These are phyloP conservation scores for Dactylis glomerata DNA, from an alignment of 176 grass and related monocot genomes.

Conservation along the genomic window DNA sequence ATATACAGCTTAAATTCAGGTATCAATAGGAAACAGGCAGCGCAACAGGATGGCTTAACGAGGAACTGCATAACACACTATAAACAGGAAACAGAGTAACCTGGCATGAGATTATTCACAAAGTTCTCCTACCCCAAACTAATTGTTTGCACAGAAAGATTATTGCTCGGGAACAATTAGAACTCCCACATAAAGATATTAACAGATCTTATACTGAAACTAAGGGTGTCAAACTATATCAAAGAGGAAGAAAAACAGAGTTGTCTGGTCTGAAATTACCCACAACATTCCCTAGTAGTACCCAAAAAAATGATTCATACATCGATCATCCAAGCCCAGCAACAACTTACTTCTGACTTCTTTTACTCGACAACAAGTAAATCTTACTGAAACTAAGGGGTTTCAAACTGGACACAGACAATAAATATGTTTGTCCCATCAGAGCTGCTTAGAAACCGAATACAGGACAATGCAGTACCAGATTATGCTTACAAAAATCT, in stretches of 20 bases:
- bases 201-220: not conserved
- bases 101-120: too few species aligned
- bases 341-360: too few species aligned
- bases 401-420: not conserved
- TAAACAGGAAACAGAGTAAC: not conserved
- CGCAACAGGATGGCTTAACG: not conserved
- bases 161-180: not conserved
- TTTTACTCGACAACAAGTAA: too few species aligned
- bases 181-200: not conserved
- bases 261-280: not conserved
- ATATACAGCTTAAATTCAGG: not conserved
- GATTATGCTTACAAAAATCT: not conserved
- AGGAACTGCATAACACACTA: not conserved
- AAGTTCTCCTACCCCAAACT: too few species aligned
- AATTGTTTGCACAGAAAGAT: too few species aligned
- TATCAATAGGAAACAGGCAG: not conserved
- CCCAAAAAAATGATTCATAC: not conserved
- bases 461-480: not conserved
- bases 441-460: not conserved
- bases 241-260: not conserved
- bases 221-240: not conserved
- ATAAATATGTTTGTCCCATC: not conserved
- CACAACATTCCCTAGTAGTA: not conserved
- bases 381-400: not conserved
- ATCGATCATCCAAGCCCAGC: too few species aligned